phyloP scores from a whole-genome alignment of 177 flowering plant genomes.

The Telopea speciosissima region DNA sequence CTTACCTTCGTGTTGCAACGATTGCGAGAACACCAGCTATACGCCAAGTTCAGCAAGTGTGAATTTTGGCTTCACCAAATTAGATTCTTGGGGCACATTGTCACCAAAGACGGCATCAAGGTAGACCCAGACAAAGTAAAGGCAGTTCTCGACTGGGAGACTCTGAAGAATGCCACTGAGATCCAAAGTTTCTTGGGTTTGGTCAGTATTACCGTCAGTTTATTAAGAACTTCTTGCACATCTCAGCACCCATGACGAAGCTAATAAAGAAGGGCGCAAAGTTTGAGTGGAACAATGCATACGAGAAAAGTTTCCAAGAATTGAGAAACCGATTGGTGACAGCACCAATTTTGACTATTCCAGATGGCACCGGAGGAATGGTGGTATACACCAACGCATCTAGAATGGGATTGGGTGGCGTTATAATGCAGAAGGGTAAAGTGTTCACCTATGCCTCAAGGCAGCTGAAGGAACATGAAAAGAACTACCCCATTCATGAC shows the following conservation, averaged over 20 bases:
- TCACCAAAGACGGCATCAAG: no score
- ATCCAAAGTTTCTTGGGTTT: no score
- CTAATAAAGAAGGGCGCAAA: neutral
- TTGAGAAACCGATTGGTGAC: neutral
- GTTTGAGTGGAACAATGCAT: neutral
- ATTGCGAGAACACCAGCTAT: no score
- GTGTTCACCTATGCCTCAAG: neutral
- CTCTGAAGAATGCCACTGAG: no score
- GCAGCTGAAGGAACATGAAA: neutral
- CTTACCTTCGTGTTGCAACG: no score
- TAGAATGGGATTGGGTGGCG: neutral
- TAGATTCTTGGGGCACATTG: no score
- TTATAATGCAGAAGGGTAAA: neutral
- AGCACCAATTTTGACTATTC: neutral
- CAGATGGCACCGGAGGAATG: neutral
- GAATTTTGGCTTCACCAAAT: no score
- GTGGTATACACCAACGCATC: neutral
- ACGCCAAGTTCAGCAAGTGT: no score
- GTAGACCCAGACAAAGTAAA: no score
- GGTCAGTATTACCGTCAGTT: neutral
- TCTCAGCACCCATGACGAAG: neutral
- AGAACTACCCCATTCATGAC: slow-evolving; percentile 1
- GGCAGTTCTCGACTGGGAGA: no score
- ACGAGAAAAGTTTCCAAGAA: neutral
- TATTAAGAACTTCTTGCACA: neutral